phyloP scores from a whole-genome alignment of 1,284 basidiomycete species.

The Pseudozyma thailandica region DNA sequence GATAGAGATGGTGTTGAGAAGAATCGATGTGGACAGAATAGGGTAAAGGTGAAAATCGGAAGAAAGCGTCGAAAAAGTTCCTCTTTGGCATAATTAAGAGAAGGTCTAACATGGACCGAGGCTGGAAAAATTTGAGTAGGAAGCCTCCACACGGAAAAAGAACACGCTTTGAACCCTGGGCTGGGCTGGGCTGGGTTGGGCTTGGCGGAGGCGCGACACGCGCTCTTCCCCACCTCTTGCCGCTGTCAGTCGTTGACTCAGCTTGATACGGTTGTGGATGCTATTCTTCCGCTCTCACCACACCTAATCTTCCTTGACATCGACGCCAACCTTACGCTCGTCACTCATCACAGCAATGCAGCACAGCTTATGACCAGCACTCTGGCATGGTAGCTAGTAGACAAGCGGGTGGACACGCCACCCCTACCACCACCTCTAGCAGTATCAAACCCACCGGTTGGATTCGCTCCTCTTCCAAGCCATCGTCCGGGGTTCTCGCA shows the following conservation, averaged over 20 bases:
- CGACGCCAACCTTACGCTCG: too few species aligned
- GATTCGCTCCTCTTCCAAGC: slow-evolving; percentile 30
- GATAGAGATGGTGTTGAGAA: slow-evolving; percentile 26
- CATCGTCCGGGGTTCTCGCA: slow-evolving; percentile 2
- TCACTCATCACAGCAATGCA: not conserved
- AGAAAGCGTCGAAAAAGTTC: not conserved
- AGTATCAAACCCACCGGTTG: slow-evolving; percentile 43
- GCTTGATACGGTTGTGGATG: too few species aligned
- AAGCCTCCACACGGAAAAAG: not conserved
- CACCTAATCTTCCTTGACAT: too few species aligned
- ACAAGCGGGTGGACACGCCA: slow-evolving; percentile 3
- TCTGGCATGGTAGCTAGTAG: not conserved
- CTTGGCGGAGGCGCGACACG: not conserved
- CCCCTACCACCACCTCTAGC: slow-evolving; percentile 10
- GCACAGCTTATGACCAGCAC: not conserved
- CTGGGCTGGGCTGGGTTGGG: too few species aligned
- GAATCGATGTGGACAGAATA: not conserved
- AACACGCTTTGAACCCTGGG: too few species aligned
- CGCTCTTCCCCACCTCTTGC: too few species aligned
- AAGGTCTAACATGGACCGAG: not conserved
- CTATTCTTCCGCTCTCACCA: too few species aligned
- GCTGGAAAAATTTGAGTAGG: too few species aligned
- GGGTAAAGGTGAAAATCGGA: not conserved
- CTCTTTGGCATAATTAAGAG: not conserved
- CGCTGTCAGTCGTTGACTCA: too few species aligned